Conservation (phyloP, 352 stramenopile genomes). For the Thalassiosira mediterranea region DNA sequence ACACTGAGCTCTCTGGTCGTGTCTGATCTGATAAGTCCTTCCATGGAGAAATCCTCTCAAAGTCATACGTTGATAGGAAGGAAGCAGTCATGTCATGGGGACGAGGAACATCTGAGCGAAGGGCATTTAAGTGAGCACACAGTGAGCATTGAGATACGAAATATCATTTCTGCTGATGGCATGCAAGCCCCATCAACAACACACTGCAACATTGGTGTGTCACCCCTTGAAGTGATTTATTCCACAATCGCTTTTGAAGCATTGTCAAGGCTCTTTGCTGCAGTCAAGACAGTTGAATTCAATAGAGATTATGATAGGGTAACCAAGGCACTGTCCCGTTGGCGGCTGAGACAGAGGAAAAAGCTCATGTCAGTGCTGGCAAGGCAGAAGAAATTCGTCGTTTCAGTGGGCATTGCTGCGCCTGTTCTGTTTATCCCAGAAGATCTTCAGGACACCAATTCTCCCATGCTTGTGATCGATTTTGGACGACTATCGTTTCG, state of each 20-base stretch:
- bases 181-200: conserved; percentile 33
- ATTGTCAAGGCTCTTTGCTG: conserved; percentile 62
- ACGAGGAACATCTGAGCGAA: neutral
- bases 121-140: conserved; percentile 9
- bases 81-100: conserved; percentile 4
- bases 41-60: conserved; percentile 7
- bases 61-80: conserved; percentile 16
- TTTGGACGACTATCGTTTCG: conserved; percentile 60
- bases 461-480: conserved; percentile 65
- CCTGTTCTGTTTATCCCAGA: conserved; percentile 73
- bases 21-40: conserved; percentile 36
- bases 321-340: conserved; percentile 45
- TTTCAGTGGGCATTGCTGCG: conserved; percentile 67
- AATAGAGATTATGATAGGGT: conserved; percentile 70
- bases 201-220: conserved; percentile 42
- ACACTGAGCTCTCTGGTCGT: conserved; percentile 22
- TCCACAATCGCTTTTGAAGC: conserved; percentile 65
- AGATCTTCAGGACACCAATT: conserved; percentile 48
- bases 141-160: conserved; percentile 35
- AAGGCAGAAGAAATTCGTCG: conserved; percentile 65
- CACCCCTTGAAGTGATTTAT: conserved; percentile 75
- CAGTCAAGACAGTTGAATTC: conserved; percentile 67
- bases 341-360: conserved; percentile 58
- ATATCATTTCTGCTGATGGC: conserved; percentile 13
- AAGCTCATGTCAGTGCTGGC: conserved; percentile 62